Percentiles rank a stretch among this genome's conserved stretches.
These are phyloP conservation scores for Russula sp. DNA, from an alignment of 768 basidiomycete species.

Conservation along the genomic window DNA sequence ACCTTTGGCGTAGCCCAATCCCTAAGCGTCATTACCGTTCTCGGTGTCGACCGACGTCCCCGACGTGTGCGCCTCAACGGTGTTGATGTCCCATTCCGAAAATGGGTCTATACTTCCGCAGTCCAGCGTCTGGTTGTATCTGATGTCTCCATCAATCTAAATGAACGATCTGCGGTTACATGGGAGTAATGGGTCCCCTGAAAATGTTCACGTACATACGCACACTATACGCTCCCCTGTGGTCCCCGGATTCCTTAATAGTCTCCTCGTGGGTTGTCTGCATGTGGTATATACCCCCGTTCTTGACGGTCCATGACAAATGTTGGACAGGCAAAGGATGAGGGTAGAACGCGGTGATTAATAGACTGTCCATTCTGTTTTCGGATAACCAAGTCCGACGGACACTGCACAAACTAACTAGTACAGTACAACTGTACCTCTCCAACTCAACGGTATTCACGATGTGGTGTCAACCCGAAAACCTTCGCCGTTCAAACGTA, in stretches of 20 bases:
- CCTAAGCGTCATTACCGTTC: conserved; percentile 49
- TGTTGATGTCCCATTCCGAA: neutral
- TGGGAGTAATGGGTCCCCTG: conserved; percentile 6
- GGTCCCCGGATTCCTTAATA: neutral
- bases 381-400: conserved; percentile 1
- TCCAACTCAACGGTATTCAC: neutral
- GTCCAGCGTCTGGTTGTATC: conserved; percentile 18
- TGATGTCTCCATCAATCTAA: conserved; percentile 12
- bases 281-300: neutral
- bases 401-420: neutral
- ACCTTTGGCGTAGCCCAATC: conserved; percentile 41
- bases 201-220: neutral
- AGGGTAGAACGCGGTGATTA: conserved; percentile 7
- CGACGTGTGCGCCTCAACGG: conserved; percentile 4
- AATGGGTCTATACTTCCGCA: conserved; percentile 10
- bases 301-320: conserved; percentile 11
- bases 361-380: neutral
- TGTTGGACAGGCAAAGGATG: neutral
- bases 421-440: neutral
- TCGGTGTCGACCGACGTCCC: conserved; percentile 38
- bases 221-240: neutral
- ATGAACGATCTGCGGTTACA: conserved; percentile 2
- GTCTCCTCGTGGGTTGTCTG: neutral
- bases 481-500: conserved; percentile 51
- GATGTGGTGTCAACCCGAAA: conserved; percentile 8